Percentiles rank a stretch among this genome's conserved stretches.
Evolutionary conservation across 2,329 filamentous ascomycete species (phyloP).

Genomic region (Boeremia exigua): DNA sequence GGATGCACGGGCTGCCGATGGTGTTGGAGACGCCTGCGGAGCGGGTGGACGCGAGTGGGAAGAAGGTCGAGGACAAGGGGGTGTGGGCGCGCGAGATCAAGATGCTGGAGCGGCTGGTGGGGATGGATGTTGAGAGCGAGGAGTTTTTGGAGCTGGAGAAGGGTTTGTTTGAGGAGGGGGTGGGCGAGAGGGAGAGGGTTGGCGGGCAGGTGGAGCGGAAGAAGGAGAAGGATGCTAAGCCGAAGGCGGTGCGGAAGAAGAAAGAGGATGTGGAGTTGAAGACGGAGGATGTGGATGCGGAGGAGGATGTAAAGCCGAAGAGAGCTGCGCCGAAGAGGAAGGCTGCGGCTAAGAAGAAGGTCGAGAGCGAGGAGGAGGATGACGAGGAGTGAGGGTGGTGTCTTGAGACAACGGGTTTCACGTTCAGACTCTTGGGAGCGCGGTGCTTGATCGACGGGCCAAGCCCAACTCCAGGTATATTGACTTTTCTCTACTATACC

Average conservation of each 20-base stretch:
- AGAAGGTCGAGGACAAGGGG: constrained; percentile 74
- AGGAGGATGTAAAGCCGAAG: constrained; percentile 1
- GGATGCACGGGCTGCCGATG: constrained; percentile 82
- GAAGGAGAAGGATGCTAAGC: constrained; percentile 48
- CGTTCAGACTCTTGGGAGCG: neutral
- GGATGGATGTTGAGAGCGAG: constrained; percentile 76
- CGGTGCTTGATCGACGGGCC: neutral
- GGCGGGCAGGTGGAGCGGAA: constrained; percentile 77
- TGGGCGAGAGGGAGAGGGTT: constrained; percentile 73
- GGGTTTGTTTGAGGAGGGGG: constrained; percentile 71
- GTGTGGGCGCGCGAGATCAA: constrained; percentile 97
- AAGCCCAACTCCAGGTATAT: neutral
- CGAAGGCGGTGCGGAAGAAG: constrained; percentile 48
- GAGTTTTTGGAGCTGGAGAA: constrained; percentile 72
- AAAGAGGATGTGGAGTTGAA: constrained; percentile 30
- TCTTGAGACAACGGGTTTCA: neutral
- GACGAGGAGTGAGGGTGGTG: constrained; percentile 15
- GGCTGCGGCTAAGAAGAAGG: constrained; percentile 22
- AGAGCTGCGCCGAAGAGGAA: constrained; percentile 18
- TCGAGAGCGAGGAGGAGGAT: constrained; percentile 31
- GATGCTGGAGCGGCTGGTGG: constrained; percentile 85
- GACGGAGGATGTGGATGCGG: constrained; percentile 10
- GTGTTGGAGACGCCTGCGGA: constrained; percentile 97
- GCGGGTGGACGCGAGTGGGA: constrained; percentile 66
- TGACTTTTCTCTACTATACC: constrained; percentile 1